These are phyloP conservation scores for Craspedostauros australis DNA, from an alignment of 108 stramenopile species.

Conservation along the genomic window DNA sequence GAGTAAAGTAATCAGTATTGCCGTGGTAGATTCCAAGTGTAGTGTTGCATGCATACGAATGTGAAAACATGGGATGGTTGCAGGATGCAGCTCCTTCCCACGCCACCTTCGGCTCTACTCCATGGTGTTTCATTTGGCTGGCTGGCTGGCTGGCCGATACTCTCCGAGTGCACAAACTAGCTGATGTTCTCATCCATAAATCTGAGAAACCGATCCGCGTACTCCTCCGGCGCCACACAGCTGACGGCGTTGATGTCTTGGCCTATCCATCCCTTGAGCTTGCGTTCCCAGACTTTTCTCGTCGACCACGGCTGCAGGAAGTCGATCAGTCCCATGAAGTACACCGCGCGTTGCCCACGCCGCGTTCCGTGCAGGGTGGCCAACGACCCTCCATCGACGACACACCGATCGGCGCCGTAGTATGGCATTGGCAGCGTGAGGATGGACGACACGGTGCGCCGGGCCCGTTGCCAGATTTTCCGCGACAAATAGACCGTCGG, in stretches of 20 bases:
- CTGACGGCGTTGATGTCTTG: conserved; percentile 67
- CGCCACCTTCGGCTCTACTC: no score
- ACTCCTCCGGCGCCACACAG: conserved; percentile 69
- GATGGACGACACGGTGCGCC: conserved; percentile 17
- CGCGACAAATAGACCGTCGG: conserved; percentile 18
- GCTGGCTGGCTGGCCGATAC: no score
- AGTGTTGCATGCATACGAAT: no score
- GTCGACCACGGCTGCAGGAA: conserved; percentile 84
- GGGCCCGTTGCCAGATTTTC: conserved; percentile 4
- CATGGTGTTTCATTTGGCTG: no score
- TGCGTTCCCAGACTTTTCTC: conserved; percentile 57
- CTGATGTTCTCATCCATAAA: conserved; percentile 66
- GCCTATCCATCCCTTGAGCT: conserved; percentile 64
- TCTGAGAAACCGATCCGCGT: conserved; percentile 64
- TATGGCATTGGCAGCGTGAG: conserved; percentile 51
- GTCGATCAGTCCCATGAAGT: conserved; percentile 86
- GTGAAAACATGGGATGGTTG: no score
- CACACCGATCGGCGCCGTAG: conserved; percentile 63
- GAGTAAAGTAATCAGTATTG: no score
- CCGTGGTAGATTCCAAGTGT: no score
- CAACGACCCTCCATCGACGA: conserved; percentile 67
- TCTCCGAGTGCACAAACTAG: no score
- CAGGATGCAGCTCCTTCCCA: no score
- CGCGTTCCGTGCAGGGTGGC: conserved; percentile 54
- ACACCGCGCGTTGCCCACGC: conserved; percentile 45